These are phyloP conservation scores for Elsinoe arachidis DNA, from an alignment of 2,329 filamentous ascomycete species.

Conservation along the genomic window DNA sequence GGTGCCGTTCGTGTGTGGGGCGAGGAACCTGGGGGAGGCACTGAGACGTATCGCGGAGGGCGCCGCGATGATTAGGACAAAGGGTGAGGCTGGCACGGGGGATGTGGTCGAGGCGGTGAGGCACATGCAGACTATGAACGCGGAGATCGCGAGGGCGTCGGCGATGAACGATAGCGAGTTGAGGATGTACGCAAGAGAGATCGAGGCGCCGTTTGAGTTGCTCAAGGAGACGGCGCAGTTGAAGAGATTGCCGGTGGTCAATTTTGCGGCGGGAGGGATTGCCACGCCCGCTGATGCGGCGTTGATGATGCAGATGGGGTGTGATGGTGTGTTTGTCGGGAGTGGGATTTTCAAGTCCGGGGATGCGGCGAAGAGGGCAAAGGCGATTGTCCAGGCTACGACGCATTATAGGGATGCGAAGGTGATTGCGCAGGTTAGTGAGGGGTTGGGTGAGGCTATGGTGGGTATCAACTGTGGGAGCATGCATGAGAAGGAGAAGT, in stretches of 20 bases:
- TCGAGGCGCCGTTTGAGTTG: constrained; percentile 68
- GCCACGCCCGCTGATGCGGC: constrained; percentile 97
- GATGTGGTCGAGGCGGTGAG: constrained; percentile 94
- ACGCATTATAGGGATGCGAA: constrained; percentile 83
- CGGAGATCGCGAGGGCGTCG: constrained; percentile 66
- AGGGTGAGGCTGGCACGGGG: constrained; percentile 94
- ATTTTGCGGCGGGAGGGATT: constrained; percentile 97
- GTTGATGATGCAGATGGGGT: constrained; percentile 98
- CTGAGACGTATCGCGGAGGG: constrained; percentile 85
- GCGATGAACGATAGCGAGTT: constrained; percentile 62
- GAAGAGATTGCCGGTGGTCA: constrained; percentile 85
- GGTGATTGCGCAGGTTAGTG: constrained; percentile 77
- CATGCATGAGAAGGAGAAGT: constrained; percentile 70
- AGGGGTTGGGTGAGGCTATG: constrained; percentile 93
- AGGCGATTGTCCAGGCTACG: constrained; percentile 88
- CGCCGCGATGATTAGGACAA: constrained; percentile 97
- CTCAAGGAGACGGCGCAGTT: constrained; percentile 80
- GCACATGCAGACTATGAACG: constrained; percentile 86
- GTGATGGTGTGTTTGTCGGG: constrained; percentile 95
- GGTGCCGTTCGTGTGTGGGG: constrained; percentile 92
- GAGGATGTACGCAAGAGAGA: constrained; percentile 68
- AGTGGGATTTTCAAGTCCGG: constrained; percentile 97
- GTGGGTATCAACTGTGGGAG: constrained; percentile 81
- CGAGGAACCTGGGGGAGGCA: constrained; percentile 87
- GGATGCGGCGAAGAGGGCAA: constrained; percentile 79